Base-by-base conservation (phyloP, 1,139 yeast genomes). In the Kodamaea ohmeri region DNA sequence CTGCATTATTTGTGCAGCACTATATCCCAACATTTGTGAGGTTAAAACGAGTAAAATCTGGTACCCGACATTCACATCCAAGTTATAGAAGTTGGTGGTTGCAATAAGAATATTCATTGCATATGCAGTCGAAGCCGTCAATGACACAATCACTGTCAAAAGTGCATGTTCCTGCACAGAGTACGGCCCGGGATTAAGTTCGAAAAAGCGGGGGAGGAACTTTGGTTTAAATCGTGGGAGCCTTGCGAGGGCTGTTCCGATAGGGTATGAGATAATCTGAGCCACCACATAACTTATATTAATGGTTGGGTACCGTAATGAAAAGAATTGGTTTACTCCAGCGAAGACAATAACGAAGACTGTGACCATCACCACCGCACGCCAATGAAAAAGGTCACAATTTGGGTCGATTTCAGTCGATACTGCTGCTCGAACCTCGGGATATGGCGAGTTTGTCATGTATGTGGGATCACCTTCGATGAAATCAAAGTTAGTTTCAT, bases 241-340 rank as follows among this genome's bases (percentile, higher is more conserved):
- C 27, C 35, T 42, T 4, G 48, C 50, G 40, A 51, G 44, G 4
- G 55, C 37, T 11, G 55, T 55, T 34, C 87, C 88, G 47, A 73
- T 62, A 12, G 83, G 82, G 50, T 74, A 79, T 33, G 80, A 56
- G 38, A 82, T 64, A 40, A 81, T 58, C 52, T 81, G 86, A 40
- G 76, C 65, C 28, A 80, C 62, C 3, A 82, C 50, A 15, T 80
- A 49, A 7, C 64, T 45, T n/a, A 80, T 53, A 3, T 60, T 32
- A 38, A 80, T 75, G 13, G 63, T 39, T 4, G 84, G 85, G 51
- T 64, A 61, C 56, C 86, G 73, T 37, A 75, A 74, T 3, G 66
- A 55, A 50, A 80, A 80, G 52, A 78, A 78, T 44, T 76, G 77
- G 49, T 78, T 78, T 39, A 80, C 65, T 32, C 74, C 76, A 24